Base-by-base conservation (phyloP, 2,329 filamentous ascomycete species). In the Cytospora piceae region DNA sequence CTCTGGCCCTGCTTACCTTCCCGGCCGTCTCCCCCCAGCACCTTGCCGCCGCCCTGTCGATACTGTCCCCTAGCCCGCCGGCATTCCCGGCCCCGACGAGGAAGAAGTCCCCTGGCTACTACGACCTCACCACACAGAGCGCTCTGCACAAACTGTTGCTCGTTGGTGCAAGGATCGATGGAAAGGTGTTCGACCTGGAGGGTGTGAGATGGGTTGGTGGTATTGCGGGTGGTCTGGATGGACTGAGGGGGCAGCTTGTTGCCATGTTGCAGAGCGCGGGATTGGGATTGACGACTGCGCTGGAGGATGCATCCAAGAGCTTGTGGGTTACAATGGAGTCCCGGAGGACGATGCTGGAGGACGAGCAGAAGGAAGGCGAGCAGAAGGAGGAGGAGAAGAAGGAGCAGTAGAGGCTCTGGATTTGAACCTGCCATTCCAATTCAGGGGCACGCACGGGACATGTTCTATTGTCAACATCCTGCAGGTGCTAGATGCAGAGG, bases 271-370 rank as follows among this genome's bases (percentile, higher is more conserved):
- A 95, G 79, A 87, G 88, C 68, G 87, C 92, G 68, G 93, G 94
- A 51, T 85, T 92, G 64, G 88, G 89, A 66, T 78, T 99, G 63
- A 91, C 93, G 29, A 88, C 80, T 69, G 85, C 89, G n/a, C 80
- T 99, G 72, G 93, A 97, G 76, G 88, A 91, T 63, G 87, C 91
- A 58, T 85, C 89, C 67, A 92, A 90, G 83, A 94, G 86, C 74
- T 75, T 99, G 71, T 98, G 94, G 84, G 84, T 97, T 68, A 92
- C 94, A 15, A 81, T 99, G 73, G 94, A 98, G 82, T 87, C 91
- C 58, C 84, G 94, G 76, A 88, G 89, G 78, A 87, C 82, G 58
- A 90, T 94, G 79, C 77, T 99, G 76, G 93, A 97, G 74, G 91
- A 94, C 71, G 89, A 92, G 71, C 73, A 73, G 54, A 77, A 77